A percentile compares a stretch with the other conserved stretches of the same genome.
Conservation (phyloP, 495 filamentous ascomycete genomes). For the Talaromyces borbonicus region DNA sequence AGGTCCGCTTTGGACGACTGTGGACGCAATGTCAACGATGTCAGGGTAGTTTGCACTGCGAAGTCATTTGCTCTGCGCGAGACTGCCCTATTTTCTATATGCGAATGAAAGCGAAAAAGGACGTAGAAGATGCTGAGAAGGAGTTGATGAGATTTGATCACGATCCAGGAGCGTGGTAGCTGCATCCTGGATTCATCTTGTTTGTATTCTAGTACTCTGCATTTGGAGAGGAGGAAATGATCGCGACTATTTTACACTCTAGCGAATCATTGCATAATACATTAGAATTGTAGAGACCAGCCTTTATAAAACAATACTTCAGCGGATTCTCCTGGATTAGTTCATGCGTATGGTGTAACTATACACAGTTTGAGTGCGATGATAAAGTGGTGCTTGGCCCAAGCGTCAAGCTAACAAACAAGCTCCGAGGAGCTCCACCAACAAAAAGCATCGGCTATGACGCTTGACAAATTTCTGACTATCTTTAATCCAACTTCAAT, state of each 20-base stretch:
- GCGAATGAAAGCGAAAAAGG: constrained; percentile 99
- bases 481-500: constrained; percentile 5
- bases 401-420: not conserved
- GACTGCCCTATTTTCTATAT: constrained; percentile 99
- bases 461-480: not conserved
- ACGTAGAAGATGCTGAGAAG: constrained; percentile 89
- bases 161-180: constrained; percentile 55
- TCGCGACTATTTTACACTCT: not conserved
- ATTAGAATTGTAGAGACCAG: too few relatives aligned
- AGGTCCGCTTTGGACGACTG: constrained; percentile 82
- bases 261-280: too few relatives aligned
- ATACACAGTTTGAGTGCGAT: too few relatives aligned
- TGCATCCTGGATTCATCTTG: not conserved
- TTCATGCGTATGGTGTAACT: too few relatives aligned
- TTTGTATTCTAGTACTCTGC: constrained; percentile 7
- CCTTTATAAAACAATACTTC: too few relatives aligned
- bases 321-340: too few relatives aligned
- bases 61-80: constrained; percentile 92
- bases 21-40: constrained; percentile 99
- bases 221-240: not conserved
- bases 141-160: constrained; percentile 86
- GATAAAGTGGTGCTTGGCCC: too few relatives aligned
- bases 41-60: constrained; percentile 93
- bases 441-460: not conserved
- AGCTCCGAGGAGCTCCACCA: not conserved